These are phyloP conservation scores for Stagonosporopsis vannaccii DNA, from an alignment of 2,329 filamentous ascomycete species.

Conservation along the genomic window DNA sequence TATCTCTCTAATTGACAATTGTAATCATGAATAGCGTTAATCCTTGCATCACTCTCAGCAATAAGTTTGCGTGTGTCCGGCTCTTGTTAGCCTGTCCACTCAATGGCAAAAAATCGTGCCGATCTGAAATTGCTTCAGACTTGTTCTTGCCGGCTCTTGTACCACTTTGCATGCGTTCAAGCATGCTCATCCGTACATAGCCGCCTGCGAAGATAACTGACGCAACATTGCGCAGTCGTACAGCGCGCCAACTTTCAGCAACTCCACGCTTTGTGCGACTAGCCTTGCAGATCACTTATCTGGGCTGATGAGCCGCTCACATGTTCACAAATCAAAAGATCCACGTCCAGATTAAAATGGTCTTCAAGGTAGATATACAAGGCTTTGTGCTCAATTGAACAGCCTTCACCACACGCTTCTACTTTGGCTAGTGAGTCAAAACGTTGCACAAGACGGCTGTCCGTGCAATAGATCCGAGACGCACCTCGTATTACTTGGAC, in stretches of 20 bases:
- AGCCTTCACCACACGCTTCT: background rate
- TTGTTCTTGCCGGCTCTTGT: background rate
- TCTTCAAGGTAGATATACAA: background rate
- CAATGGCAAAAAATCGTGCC: background rate
- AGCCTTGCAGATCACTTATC: background rate
- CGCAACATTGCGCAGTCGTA: background rate
- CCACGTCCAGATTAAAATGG: no score
- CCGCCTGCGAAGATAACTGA: no score
- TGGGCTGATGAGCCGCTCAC: background rate
- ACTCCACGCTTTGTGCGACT: slow-evolving; percentile 23
- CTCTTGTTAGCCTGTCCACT: no score
- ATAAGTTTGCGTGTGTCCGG: background rate
- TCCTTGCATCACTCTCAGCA: background rate
- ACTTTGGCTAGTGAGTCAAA: background rate
- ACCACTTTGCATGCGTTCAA: background rate
- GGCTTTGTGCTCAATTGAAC: background rate
- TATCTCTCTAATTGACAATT: background rate
- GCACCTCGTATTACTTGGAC: slow-evolving; percentile 1
- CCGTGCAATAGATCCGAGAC: background rate
- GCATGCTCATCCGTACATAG: background rate
- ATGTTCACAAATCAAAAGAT: background rate
- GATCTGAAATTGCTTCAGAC: background rate
- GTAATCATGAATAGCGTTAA: background rate
- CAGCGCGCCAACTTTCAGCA: background rate
- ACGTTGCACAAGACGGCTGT: slow-evolving; percentile 7